Evolutionary conservation across 768 basidiomycete species (phyloP).

Genomic region (Boletus tylopilopsis): DNA sequence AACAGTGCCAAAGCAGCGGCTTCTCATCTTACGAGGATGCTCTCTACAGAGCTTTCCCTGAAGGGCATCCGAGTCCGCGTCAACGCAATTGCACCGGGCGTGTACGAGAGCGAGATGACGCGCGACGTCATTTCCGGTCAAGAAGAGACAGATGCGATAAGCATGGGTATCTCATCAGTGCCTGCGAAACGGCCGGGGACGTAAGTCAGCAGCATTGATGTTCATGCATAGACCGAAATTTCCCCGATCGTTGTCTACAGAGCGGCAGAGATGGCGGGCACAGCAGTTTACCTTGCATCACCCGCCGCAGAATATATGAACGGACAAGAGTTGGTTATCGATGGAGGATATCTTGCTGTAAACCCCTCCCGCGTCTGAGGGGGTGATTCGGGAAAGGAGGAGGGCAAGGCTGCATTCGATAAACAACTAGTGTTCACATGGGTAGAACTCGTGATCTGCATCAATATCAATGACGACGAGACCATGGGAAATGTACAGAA

Average conservation of each 20-base stretch:
- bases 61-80: constrained; percentile 67
- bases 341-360: constrained; percentile 71
- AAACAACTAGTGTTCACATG: not conserved
- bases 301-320: constrained; percentile 70
- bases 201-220: constrained; percentile 41
- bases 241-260: constrained; percentile 32
- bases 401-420: not conserved
- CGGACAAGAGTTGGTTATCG: constrained; percentile 75
- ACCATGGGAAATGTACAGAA: not conserved
- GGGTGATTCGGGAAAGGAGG: not conserved
- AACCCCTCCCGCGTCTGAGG: constrained; percentile 56
- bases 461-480: not conserved
- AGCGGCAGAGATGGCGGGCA: constrained; percentile 71
- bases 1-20: constrained; percentile 80
- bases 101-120: constrained; percentile 77
- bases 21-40: constrained; percentile 71
- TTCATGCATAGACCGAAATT: not conserved
- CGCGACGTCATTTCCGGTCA: constrained; percentile 42
- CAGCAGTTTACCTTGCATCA: constrained; percentile 71
- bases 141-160: constrained; percentile 48
- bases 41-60: constrained; percentile 72
- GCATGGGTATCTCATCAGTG: constrained; percentile 56
- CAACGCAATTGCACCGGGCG: constrained; percentile 72
- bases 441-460: not conserved
- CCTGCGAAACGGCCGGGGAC: constrained; percentile 62